phyloP scores from a whole-genome alignment of 805 yeast genomes.

The Blastobotrys peoriensis region DNA sequence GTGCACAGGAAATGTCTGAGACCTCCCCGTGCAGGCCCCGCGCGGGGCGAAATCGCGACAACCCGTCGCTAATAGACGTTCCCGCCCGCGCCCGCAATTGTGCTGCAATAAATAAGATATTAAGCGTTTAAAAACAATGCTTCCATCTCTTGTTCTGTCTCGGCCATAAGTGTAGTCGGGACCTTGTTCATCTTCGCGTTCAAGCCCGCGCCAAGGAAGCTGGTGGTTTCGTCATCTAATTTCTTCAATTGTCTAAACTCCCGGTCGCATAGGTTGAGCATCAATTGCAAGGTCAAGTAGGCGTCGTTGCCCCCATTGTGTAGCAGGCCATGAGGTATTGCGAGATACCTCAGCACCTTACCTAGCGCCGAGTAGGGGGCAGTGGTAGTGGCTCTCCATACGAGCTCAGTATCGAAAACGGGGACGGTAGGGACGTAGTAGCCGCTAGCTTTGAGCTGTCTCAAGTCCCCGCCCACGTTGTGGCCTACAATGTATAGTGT shows the following conservation, averaged over 20 bases:
- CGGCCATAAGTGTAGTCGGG: too few relatives aligned
- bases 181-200: too few relatives aligned
- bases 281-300: conserved; percentile 44
- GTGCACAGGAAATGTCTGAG: too few relatives aligned
- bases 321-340: conserved; percentile 51
- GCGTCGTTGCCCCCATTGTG: conserved; percentile 75
- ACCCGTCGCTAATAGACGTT: too few relatives aligned
- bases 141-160: too few relatives aligned
- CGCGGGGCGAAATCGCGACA: too few relatives aligned
- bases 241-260: conserved; percentile 3
- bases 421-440: conserved; percentile 37
- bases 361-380: conserved; percentile 29
- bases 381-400: conserved; percentile 33
- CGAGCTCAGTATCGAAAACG: conserved; percentile 42
- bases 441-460: conserved; percentile 44
- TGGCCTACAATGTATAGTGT: conserved; percentile 49
- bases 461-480: conserved; percentile 48
- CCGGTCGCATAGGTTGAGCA: conserved; percentile 8
- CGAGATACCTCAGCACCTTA: conserved; percentile 39
- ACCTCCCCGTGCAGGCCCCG: too few relatives aligned
- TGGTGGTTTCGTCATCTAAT: too few relatives aligned
- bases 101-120: too few relatives aligned
- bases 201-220: too few relatives aligned
- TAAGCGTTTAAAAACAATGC: too few relatives aligned
- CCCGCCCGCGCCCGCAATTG: too few relatives aligned